phyloP scores from a whole-genome alignment of 495 filamentous ascomycete species.

The Mycothermus thermophilus region DNA sequence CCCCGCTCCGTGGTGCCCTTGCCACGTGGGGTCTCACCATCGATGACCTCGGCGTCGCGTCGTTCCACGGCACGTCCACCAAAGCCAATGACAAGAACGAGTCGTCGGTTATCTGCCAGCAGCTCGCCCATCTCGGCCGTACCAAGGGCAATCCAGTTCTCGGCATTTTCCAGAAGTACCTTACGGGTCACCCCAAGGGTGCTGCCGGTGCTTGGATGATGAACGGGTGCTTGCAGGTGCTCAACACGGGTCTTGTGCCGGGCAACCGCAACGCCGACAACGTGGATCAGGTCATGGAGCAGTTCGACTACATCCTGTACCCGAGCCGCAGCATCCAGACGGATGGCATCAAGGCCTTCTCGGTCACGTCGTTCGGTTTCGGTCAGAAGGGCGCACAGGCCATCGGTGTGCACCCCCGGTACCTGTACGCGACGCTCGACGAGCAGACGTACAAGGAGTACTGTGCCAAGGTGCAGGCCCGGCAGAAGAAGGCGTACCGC shows the following conservation, averaged over 20 bases:
- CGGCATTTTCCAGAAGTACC: constrained; percentile 98
- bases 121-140: constrained; percentile 86
- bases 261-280: constrained; percentile 98
- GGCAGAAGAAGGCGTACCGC: constrained; percentile 96
- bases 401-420: constrained; percentile 91
- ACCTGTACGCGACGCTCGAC: constrained; percentile 90
- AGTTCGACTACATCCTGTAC: constrained; percentile 96
- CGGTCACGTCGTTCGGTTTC: constrained; percentile 97
- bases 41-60: constrained; percentile 86
- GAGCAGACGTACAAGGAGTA: constrained; percentile 69
- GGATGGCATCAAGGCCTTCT: constrained; percentile 95
- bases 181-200: constrained; percentile 98
- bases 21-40: constrained; percentile 97
- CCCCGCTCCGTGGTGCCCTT: constrained; percentile 83
- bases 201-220: constrained; percentile 99
- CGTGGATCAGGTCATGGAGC: constrained; percentile 86
- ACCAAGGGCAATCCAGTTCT: constrained; percentile 90
- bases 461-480: constrained; percentile 70
- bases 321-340: constrained; percentile 92
- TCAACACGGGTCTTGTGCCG: constrained; percentile 85
- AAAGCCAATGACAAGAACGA: constrained; percentile 99
- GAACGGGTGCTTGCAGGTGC: constrained; percentile 89
- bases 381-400: constrained; percentile 97
- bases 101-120: constrained; percentile 92
- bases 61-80: constrained; percentile 97